A percentile compares a stretch with the other conserved stretches of the same genome.
Evolutionary conservation across 169 alveolate genomes (phyloP).

Genomic region (Babesia caballi): DNA sequence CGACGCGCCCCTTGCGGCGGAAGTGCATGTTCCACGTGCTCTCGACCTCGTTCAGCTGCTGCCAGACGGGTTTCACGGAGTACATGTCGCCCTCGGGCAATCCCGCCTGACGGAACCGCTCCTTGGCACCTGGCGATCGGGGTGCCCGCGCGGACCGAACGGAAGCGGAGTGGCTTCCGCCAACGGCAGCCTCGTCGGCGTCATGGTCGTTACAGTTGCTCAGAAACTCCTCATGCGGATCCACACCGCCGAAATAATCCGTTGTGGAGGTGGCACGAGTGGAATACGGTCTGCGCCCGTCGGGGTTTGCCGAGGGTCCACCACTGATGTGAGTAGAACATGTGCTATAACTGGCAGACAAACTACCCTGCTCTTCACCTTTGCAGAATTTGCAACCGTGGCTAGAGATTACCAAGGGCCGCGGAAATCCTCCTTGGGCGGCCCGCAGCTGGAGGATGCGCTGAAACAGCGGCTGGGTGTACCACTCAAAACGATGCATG

Average conservation of each 20-base stretch:
- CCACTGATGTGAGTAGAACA: too few species aligned
- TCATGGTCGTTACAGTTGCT: conserved; percentile 5
- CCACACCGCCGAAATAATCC: too few species aligned
- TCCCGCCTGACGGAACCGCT: conserved; percentile 20
- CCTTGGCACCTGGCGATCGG: background rate
- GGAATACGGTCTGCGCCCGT: too few species aligned
- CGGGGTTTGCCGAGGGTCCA: too few species aligned
- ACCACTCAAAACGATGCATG: background rate
- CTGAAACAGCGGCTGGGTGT: background rate
- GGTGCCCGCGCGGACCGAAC: background rate
- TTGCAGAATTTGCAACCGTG: too few species aligned
- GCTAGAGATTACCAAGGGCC: too few species aligned
- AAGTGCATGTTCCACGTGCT: conserved; percentile 57
- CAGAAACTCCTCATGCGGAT: conserved; percentile 43
- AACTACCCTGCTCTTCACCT: too few species aligned
- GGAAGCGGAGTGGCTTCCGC: background rate
- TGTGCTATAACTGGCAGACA: too few species aligned
- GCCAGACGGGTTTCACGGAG: conserved; percentile 67
- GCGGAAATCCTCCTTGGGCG: background rate
- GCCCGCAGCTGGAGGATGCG: background rate
- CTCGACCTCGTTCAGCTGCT: conserved; percentile 61
- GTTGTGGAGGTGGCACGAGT: too few species aligned
- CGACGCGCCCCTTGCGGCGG: conserved; percentile 31
- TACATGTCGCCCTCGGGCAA: conserved; percentile 53
- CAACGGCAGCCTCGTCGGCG: background rate